Evolutionary conservation across 169 alveolate genomes (phyloP).

Genomic region (Plasmodium relictum): DNA sequence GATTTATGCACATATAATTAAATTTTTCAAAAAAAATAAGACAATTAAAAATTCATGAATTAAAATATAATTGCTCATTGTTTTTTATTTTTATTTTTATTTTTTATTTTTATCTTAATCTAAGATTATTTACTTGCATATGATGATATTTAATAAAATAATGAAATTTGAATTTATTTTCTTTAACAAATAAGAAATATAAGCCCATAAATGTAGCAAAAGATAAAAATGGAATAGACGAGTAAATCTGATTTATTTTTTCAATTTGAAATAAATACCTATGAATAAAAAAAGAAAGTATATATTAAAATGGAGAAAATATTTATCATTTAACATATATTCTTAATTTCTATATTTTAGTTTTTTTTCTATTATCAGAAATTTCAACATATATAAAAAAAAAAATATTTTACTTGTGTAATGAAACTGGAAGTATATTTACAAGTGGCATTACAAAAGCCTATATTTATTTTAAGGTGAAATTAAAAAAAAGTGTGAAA

Average conservation of each 20-base stretch:
- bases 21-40: too few relatives aligned
- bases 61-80: not conserved
- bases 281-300: not conserved
- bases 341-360: not conserved
- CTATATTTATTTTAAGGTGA: conserved; percentile 20
- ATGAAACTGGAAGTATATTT: conserved; percentile 41
- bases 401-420: conserved; percentile 67
- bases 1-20: not conserved
- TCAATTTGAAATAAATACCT: conserved; percentile 62
- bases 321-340: not conserved
- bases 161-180: conserved; percentile 67
- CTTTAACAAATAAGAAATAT: conserved; percentile 67
- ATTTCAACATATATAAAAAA: conserved; percentile 16
- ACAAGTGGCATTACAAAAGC: conserved; percentile 68
- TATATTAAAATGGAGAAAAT: not conserved
- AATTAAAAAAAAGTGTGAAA: too few relatives aligned
- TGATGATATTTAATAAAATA: conserved; percentile 67
- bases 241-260: conserved; percentile 42
- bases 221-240: conserved; percentile 69
- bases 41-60: too few relatives aligned
- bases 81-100: not conserved
- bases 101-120: not conserved
- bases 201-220: conserved; percentile 71
- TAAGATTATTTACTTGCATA: conserved; percentile 35
- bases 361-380: not conserved